Evolutionary conservation across 495 filamentous ascomycete species (phyloP), one percentile per base, ranked within the genome.

Genomic region (Viridothelium virens): DNA sequence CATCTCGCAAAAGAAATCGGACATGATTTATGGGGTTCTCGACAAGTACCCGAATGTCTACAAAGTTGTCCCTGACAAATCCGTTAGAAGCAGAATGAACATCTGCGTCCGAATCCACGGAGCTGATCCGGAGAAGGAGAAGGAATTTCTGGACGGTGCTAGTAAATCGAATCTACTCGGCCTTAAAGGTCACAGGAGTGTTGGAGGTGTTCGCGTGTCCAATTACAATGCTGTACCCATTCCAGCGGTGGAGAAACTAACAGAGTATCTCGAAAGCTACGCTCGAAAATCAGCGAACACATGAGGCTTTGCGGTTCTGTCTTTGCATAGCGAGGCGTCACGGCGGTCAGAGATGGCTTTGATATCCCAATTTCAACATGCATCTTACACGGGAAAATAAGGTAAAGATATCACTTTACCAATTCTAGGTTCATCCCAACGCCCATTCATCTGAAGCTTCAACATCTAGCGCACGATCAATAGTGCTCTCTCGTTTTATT

Each of bases 51-150:
- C 87, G 0, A 74, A 84, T 0, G 79, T 86, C 34, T 96, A 91
- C 77, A 78, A 76, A 50, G 82, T 96, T 31, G 89, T 96, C 3
- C 88, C 90, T 0, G 82, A 87, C 67, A 89, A 87, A 77, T 78
- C 76, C 61, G 86, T 84, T 7, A 86, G 92, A 56, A 92, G 88
- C 66, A 79, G 91, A 48, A 96, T 96, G 90, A 96, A 97, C 76
- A 86, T 96, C 59, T 96, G 91, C 79, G 94, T 94, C 80, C 81
- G 91, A 31, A 84, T 93, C 33, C 75, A 84, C 74, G 81, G 83
- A 56, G 85, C 82, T 46, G 80, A 87, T 71, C 81, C 82, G 7
- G 83, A 83, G 33, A 81, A 79, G 14, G 90, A 97, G 76, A 91
- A 91, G 75, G 79, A 76, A 14, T 96, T 96, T 77, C 76, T 96